Conservation (phyloP, 2,329 filamentous ascomycete genomes). For the Exophiala alcalophila region DNA sequence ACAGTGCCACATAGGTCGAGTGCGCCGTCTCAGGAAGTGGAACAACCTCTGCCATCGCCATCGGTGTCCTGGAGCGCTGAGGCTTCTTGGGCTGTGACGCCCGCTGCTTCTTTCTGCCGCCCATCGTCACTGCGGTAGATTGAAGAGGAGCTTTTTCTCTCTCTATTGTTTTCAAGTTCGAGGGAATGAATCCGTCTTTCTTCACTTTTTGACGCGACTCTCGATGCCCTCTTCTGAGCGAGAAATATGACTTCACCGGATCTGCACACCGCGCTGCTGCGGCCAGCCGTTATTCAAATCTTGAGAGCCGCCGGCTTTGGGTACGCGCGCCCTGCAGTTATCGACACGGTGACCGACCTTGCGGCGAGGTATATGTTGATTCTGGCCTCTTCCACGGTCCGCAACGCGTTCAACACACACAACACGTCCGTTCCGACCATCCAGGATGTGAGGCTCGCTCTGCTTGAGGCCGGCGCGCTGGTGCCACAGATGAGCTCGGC, state of each 20-base stretch:
- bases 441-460: constrained; percentile 78
- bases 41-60: too few species aligned
- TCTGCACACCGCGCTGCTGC: constrained; percentile 74
- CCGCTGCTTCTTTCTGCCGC: constrained; percentile 1
- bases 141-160: not conserved
- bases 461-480: constrained; percentile 76
- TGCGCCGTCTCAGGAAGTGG: not conserved
- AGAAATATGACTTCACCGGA: constrained; percentile 50
- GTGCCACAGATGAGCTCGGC: constrained; percentile 63
- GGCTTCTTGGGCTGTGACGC: too few species aligned
- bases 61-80: too few species aligned
- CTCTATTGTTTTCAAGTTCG: too few species aligned
- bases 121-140: constrained; percentile 3
- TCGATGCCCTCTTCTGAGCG: too few species aligned
- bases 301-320: constrained; percentile 90
- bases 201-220: too few species aligned
- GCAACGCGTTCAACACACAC: constrained; percentile 68
- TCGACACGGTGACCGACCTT: constrained; percentile 85
- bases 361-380: constrained; percentile 75
- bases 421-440: constrained; percentile 63
- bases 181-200: too few species aligned
- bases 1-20: constrained; percentile 6
- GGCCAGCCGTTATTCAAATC: constrained; percentile 84
- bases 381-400: constrained; percentile 69
- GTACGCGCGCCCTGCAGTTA: constrained; percentile 71